Evolutionary conservation across 1,284 basidiomycete species (phyloP).

Genomic region (Chalciporus sp.): DNA sequence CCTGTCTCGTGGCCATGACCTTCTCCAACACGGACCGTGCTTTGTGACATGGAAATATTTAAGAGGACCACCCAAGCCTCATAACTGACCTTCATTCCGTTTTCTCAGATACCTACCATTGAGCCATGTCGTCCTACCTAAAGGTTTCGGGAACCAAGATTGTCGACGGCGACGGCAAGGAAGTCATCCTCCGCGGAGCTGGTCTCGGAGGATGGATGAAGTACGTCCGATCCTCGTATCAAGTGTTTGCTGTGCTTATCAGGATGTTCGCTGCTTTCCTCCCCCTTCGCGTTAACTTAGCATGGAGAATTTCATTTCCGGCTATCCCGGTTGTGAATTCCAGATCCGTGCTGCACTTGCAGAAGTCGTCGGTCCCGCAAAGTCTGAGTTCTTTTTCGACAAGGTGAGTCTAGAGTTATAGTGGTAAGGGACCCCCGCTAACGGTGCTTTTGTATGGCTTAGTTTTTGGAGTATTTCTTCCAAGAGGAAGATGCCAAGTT

Average conservation of each 20-base stretch:
- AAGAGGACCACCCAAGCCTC: background rate
- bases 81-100: background rate
- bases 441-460: background rate
- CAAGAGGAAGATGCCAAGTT: conserved; percentile 68
- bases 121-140: conserved; percentile 42
- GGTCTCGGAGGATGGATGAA: conserved; percentile 75
- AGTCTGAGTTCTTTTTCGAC: conserved; percentile 79
- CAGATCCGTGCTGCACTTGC: conserved; percentile 71
- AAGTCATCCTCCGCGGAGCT: conserved; percentile 64
- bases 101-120: background rate
- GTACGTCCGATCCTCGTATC: conserved; percentile 38
- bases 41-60: conserved; percentile 7
- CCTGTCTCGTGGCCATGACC: conserved; percentile 4
- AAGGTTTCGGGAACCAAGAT: conserved; percentile 59
- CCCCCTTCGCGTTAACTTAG: conserved; percentile 25
- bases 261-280: background rate
- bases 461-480: conserved; percentile 80
- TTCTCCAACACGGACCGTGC: background rate
- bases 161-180: conserved; percentile 54
- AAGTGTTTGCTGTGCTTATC: conserved; percentile 6
- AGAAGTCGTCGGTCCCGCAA: conserved; percentile 63
- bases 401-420: conserved; percentile 45
- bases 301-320: conserved; percentile 68
- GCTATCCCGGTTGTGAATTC: conserved; percentile 62
- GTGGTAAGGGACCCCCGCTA: background rate